Evolutionary conservation across 208 protist genomes (phyloP), one percentile per base, ranked within the genome.

Genomic region (Trypanosomatidae sp.): DNA sequence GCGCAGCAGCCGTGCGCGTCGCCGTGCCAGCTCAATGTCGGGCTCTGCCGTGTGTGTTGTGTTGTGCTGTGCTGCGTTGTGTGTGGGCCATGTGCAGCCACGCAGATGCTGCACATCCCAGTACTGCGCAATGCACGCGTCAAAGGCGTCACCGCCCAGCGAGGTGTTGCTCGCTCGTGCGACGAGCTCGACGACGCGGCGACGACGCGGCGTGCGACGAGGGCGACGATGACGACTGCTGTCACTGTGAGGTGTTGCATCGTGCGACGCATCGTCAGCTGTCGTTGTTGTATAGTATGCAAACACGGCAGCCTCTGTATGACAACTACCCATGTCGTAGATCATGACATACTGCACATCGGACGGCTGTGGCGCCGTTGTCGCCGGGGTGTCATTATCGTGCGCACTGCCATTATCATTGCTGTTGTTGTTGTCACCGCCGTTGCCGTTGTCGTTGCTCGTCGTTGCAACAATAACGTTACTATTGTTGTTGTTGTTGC

Each of bases 121-220:
- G 43, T 87, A 66, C 18, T 66, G 49, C 10, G 87, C 92, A 28
- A 97, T 79, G 35, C 79, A 90, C 23, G 41, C 61, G 35, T 96
- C 90, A 53, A 96, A 95, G 47, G 77, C 51, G 6, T 62, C 47
- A 3, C 90, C 92, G 28, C 92, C 92, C 23, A 96, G 61, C 20
- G 49, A 61, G 16, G 48, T 53, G 46, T 90, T 63, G 10, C 60
- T 61, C 33, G 72, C 60, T 11, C 82, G 43, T 16, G 69, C 53
- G 22, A 85, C 51, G 3, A 46, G 42, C 8, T 64, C 27, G 15
- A 52, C 43, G 2, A 18, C 28, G 19, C 20, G 15, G 6, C 6
- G 25, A 2, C 4, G 11, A 2, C 11, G n/a, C 6, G 24, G 6
- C n/a, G 26, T 6, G 6, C 21, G n/a, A n/a, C n/a, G n/a, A n/a